Conservation (phyloP, 208 protist species). For the Wallacemonas collosoma region DNA sequence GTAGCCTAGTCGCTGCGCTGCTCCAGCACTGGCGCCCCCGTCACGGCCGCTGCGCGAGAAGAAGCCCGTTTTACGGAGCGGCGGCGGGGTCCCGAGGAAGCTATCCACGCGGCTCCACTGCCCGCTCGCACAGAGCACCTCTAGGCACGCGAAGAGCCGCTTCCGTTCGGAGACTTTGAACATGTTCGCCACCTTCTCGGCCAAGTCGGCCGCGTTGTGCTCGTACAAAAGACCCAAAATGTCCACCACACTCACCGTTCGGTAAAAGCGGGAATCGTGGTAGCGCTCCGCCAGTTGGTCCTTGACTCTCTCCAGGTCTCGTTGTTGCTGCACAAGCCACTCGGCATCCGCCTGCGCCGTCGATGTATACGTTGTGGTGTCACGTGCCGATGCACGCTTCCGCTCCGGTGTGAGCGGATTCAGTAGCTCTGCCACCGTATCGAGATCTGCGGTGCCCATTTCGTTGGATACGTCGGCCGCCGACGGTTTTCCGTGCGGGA, state of each 20-base stretch:
- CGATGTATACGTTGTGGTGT: not conserved
- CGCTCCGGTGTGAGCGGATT: not conserved
- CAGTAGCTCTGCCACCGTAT: not conserved
- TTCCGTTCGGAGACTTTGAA: constrained; percentile 33
- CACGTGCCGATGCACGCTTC: not conserved
- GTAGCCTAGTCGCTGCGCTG: constrained; percentile 29
- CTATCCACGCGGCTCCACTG: constrained; percentile 31
- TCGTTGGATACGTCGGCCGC: not conserved
- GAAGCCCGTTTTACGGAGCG: constrained; percentile 30
- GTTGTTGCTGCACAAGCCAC: constrained; percentile 21
- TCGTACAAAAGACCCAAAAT: constrained; percentile 26
- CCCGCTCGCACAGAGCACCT: constrained; percentile 34
- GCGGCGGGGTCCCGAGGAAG: constrained; percentile 33
- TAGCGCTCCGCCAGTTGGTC: constrained; percentile 27
- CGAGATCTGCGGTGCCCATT: not conserved
- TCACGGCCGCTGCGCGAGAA: constrained; percentile 15
- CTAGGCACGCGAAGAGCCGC: constrained; percentile 37
- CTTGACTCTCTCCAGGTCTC: constrained; percentile 23
- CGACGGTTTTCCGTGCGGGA: not conserved
- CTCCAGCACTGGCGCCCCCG: not conserved
- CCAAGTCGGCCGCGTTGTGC: constrained; percentile 23
- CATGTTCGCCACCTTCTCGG: constrained; percentile 10
- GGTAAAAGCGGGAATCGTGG: constrained; percentile 28
- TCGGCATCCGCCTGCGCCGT: not conserved
- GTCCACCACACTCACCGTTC: constrained; percentile 28